phyloP scores from a whole-genome alignment of 306 rosid genomes.

The Crotalaria pallida region DNA sequence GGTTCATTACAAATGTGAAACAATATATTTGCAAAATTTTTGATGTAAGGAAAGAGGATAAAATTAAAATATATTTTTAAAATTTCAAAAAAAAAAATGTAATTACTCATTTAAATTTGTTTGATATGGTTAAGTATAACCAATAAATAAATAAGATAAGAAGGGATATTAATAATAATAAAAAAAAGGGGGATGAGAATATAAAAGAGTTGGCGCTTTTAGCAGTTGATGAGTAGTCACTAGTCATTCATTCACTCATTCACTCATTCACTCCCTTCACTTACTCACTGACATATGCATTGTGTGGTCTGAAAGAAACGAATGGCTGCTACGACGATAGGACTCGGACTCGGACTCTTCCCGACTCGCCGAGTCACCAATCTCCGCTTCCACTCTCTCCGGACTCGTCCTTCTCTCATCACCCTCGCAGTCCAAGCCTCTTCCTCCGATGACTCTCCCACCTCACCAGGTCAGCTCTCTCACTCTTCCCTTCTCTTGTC shows the following conservation, averaged over 20 bases:
- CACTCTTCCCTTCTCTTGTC: not conserved
- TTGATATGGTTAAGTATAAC: too few relatives aligned
- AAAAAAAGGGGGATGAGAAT: too few relatives aligned
- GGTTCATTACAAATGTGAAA: too few relatives aligned
- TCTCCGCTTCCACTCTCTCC: conserved; percentile 24
- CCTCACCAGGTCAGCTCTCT: conserved; percentile 45
- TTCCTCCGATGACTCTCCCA: conserved; percentile 30
- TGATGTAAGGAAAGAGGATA: too few relatives aligned
- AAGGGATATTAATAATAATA: too few relatives aligned
- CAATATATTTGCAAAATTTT: too few relatives aligned
- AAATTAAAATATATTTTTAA: too few relatives aligned
- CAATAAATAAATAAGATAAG: too few relatives aligned
- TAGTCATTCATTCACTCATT: too few relatives aligned
- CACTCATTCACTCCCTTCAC: too few relatives aligned
- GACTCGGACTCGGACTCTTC: conserved; percentile 42
- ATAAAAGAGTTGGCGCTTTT: not conserved
- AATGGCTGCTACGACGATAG: conserved; percentile 60
- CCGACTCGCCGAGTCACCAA: conserved; percentile 59
- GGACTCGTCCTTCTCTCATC: conserved; percentile 31
- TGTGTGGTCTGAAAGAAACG: conserved; percentile 77
- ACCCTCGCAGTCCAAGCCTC: conserved; percentile 44
- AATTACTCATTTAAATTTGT: too few relatives aligned
- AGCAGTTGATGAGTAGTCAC: not conserved
- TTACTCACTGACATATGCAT: not conserved
- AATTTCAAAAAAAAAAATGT: too few relatives aligned